Evolutionary conservation across 1,284 basidiomycete species (phyloP), one percentile per base, ranked within the genome.

Genomic region (Malassezia psittaci): DNA sequence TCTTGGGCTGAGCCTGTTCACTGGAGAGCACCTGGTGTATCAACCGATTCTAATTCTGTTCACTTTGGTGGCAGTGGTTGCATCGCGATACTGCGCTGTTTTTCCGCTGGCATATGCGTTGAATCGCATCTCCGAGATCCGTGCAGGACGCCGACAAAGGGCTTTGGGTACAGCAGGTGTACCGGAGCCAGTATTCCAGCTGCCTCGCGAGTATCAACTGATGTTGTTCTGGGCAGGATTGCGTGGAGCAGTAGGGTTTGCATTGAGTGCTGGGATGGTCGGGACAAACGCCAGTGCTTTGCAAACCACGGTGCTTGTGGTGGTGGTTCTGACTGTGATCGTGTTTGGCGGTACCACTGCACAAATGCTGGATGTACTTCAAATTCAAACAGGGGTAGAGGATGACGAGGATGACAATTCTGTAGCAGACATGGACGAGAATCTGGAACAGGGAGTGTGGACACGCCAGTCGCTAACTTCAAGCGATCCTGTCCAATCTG

Each of bases 161-260:
- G 61, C 58, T 5, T 51, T 59, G 21, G 64, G 65, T 3, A 29
- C 24, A 29, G 42, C 41, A 2, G 59, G 68, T 24, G 53, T 63
- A 15, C 54, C 59, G 0, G 47, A 49, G 2, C 39, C 41, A 3
- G 37, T 51, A 19, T 41, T 37, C 12, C 15, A 42, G 8, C 61
- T 68, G 12, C 66, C 71, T 33, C 56, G 65, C 5, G 65, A 72
- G 60, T 74, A 74, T 48, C 72, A 74, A 61, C 67, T 74, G 43
- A 74, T 74, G 91, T 78, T 98, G 18, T 98, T 98, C 77, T 99
- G 93, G 94, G 93, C 93, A 0, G 94, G 94, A 8, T 78, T 98
- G 48, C 82, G 93, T 34, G 93, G 93, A 52, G 93, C 93, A 0
- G 93, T 96, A 37, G 93, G 94, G 21, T 94, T 98, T 21, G 93